Evolutionary conservation across 257 asterid genomes (phyloP), one percentile per base, ranked within the genome.

Genomic region (Cordia subcordata): DNA sequence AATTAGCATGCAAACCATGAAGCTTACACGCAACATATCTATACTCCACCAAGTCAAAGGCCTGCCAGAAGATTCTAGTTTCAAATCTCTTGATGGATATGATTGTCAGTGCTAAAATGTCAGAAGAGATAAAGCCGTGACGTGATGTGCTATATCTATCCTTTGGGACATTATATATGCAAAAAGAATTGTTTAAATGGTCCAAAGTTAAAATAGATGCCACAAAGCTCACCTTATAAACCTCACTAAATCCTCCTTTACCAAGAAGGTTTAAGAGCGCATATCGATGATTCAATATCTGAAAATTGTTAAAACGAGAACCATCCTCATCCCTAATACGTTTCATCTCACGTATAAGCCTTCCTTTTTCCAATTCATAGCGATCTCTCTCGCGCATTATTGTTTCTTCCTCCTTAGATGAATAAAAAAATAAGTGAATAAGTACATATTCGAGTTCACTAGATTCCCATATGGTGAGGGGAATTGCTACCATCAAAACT

Each of bases 21-120:
- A 93, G 96, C 88, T 93, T 93, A 77, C 99, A 93, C 22, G 97
- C 99, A 67, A 93, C 99, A 68, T 81, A 93, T 81, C 96, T 83
- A 72, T 93, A 77, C 65, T 89, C 99, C 64, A 93, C 76, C 83
- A 93, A 84, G 85, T 93, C 99, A 82, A 89, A 93, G 70, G 99
- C 99, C 99, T 93, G 89, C 76, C 57, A 77, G 69, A 57, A 74
- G 49, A 16, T 44, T 50, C 65, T 64, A 4, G 63, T 44, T 6
- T 35, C 32, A 47, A 60, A 75, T 67, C 71, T 72, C 53, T 55
- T 62, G 55, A 60, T 54, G 58, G 16, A 33, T 38, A 60, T 55
- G 57, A 14, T 52, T 10, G 15, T 53, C 5, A 1, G 20, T 13
- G 23, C 20, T 16, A 49, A 49, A 17, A 49, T n/a, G 16, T 49